Evolutionary conservation across 2,329 filamentous ascomycete species (phyloP).

Genomic region (Calonectria ilicicola): DNA sequence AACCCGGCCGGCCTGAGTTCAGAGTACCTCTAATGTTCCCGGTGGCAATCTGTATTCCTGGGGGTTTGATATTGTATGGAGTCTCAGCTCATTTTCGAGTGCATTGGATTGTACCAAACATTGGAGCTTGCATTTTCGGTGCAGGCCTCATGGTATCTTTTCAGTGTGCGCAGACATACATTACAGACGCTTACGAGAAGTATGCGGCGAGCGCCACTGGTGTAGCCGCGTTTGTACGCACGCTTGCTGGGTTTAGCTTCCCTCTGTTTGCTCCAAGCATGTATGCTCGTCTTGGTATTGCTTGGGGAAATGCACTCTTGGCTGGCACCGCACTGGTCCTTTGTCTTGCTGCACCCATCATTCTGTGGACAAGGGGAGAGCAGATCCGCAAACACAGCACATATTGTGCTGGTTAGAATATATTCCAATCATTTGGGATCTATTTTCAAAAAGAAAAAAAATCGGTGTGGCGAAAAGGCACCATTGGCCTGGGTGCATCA

Average conservation of each 20-base stretch:
- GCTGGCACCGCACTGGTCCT: constrained; percentile 41
- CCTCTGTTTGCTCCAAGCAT: constrained; percentile 66
- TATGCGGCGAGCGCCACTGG: constrained; percentile 58
- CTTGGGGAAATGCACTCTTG: constrained; percentile 55
- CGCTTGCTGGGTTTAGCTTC: constrained; percentile 67
- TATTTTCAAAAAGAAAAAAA: too few species aligned
- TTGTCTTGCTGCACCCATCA: constrained; percentile 29
- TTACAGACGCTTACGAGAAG: constrained; percentile 63
- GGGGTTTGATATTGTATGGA: constrained; percentile 63
- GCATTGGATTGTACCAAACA: constrained; percentile 68
- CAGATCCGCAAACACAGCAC: constrained; percentile 34
- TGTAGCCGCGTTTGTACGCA: constrained; percentile 66
- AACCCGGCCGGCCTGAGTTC: constrained; percentile 48
- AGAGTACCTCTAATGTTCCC: constrained; percentile 51
- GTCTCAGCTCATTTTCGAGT: constrained; percentile 54
- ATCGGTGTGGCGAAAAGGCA: not conserved
- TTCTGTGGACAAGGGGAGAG: constrained; percentile 36
- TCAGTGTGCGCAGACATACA: constrained; percentile 69
- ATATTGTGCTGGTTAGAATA: constrained; percentile 21
- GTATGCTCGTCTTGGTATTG: constrained; percentile 56
- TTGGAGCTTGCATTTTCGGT: constrained; percentile 61
- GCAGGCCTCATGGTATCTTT: constrained; percentile 68
- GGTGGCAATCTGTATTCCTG: constrained; percentile 55
- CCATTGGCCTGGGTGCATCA: not conserved
- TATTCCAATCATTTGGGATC: too few species aligned